Base-by-base conservation (phyloP, 306 rosid genomes). In the Sicyos baderoa region DNA sequence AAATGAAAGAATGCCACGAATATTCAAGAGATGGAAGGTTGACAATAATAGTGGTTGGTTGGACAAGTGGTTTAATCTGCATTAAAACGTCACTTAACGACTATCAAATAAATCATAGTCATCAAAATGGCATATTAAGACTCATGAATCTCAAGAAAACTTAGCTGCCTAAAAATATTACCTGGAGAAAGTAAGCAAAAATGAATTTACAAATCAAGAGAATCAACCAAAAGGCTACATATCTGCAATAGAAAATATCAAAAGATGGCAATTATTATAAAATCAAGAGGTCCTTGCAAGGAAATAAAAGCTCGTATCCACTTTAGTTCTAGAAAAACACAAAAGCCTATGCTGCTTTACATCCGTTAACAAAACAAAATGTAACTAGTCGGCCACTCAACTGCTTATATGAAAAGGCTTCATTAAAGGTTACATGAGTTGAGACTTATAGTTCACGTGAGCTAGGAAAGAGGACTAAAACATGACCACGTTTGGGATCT, bases 151-250 rank as follows among this genome's bases (percentile, higher is more conserved):
- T 47, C 14, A 66, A 22, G 54, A 7, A 47, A 66, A 66, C n/a
- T 14, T 66, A 3, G 71, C 1, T 18, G 48, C 22, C 8, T 48
- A 66, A 53, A 75, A 63, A 51, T 50, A 68, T 86, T 85, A 82
- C 99, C 96, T 93, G 97, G 64, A 93, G 97, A 85, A 93, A 89
- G 87, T 93, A 93, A 18, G 99, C 87, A 80, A 93, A 93, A 19
- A 84, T 72, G 80, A 88, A 93, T 75, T 93, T 93, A 95, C 96
- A 83, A 63, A 79, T 78, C 65, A 93, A 83, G 78, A 93, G 82
- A 79, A 88, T 83, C 88, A 86, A 69, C 99, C 99, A 93, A 82
- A 60, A 88, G 73, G 57, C 82, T 82, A 88, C 89, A 76, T 81
- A 93, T 62, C 99, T 93, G 86, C 82, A 83, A 66, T 72, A 65